These are phyloP conservation scores for Taphrina flavorubra DNA, from an alignment of 1,139 yeast species.

Conservation along the genomic window DNA sequence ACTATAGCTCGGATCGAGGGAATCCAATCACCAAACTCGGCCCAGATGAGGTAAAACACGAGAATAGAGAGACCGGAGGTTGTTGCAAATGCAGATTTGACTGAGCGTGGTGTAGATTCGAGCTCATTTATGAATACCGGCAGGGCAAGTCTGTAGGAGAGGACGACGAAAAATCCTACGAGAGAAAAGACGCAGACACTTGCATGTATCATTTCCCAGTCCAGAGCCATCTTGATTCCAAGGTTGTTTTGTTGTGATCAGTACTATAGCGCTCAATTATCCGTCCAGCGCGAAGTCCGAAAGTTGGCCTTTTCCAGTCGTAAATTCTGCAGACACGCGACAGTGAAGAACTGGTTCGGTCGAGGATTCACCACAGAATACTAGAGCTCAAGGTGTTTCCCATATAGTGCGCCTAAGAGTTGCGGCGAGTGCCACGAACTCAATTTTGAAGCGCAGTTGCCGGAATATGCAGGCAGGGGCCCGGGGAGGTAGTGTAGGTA, in stretches of 20 bases:
- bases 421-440: too few species aligned
- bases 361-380: too few species aligned
- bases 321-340: too few species aligned
- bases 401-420: too few species aligned
- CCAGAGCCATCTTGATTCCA: neutral
- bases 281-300: too few species aligned
- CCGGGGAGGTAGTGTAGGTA: too few species aligned
- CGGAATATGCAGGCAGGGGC: too few species aligned
- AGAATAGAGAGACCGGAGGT: constrained; percentile 29
- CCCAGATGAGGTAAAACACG: constrained; percentile 38
- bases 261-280: too few species aligned
- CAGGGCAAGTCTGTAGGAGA: constrained; percentile 28
- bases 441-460: too few species aligned
- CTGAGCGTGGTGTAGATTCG: constrained; percentile 8
- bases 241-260: neutral
- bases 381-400: too few species aligned
- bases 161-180: constrained; percentile 1
- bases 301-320: too few species aligned
- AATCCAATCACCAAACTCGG: constrained; percentile 38
- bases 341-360: too few species aligned
- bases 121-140: constrained; percentile 27
- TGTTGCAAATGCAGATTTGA: constrained; percentile 19
- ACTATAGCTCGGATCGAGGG: constrained; percentile 44
- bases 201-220: constrained; percentile 8
- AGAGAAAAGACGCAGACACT: neutral